Evolutionary conservation across 2,329 filamentous ascomycete genomes (phyloP), one percentile per base, ranked within the genome.

Genomic region (Rutstroemia sp.): DNA sequence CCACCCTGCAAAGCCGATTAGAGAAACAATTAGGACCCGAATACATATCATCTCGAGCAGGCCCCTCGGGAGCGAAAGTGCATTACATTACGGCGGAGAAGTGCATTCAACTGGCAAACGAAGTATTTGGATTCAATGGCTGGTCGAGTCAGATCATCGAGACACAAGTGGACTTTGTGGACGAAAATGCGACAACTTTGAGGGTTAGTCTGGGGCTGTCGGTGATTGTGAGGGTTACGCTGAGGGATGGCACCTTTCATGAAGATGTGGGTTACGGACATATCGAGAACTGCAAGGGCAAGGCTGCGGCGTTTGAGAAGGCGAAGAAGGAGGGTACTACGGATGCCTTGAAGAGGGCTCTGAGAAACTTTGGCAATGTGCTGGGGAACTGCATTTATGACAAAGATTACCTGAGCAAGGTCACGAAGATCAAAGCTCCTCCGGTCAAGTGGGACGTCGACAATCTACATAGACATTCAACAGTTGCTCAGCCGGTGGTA

Each of bases 341-440:
- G 9, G 94, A 99, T 73, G 94, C 85, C 1, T 70, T 99, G 68
- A 99, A 99, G 73, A 81, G 94, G 63, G 84, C 94, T 1, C 70
- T 99, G 66, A 81, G 92, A 58, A 96, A 85, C 61, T 99, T 99
- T 72, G 94, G 94, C 58, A 97, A 97, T 66, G 87, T 97, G 16
- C 77, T 99, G 54, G 94, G 94, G n/a, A 99, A 97, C 69, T 99
- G 94, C 76, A 85, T 99, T 58, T 97, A 99, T 73, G 94, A 99
- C 74, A 95, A 96, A 72, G 86, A 92, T 59, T 99, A 96, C 69
- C 77, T 99, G 56, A 80, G 84, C 52, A 92, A 90, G 70, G 88
- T 97, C n/a, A 88, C 86, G 51, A 95, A 90, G 73, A 78, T 99
- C 67, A 97, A 95, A 76, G 82, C 85, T 16, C 78, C 81, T 56